These are phyloP conservation scores for Carex cristatella DNA, from an alignment of 176 grass and related monocot genomes.

Conservation along the genomic window DNA sequence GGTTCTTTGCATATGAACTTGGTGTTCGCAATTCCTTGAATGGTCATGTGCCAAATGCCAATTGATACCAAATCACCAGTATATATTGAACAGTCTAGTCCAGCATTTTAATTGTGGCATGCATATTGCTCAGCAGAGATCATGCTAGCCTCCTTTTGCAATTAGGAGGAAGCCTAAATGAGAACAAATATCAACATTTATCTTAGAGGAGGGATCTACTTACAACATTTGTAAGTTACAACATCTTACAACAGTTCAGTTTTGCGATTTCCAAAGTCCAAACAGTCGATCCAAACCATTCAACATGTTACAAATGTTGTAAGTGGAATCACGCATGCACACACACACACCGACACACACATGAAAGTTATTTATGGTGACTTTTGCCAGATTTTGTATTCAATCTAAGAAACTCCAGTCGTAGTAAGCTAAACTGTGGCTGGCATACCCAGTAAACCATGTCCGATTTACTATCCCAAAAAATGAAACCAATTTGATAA, in stretches of 20 bases:
- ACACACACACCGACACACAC: not conserved
- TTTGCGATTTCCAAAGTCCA: no score
- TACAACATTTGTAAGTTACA: no score
- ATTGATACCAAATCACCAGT: not conserved
- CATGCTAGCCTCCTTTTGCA: not conserved
- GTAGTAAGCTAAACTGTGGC: no score
- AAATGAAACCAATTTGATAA: slow-evolving; percentile 1
- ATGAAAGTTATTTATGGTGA: not conserved
- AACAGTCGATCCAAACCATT: no score
- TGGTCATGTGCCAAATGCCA: not conserved
- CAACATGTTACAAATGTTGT: no score
- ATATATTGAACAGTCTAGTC: not conserved
- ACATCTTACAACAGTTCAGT: no score
- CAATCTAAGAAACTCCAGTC: no score
- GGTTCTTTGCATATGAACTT: not conserved
- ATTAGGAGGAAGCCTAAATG: not conserved
- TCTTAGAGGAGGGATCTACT: not conserved
- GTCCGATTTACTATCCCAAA: not conserved
- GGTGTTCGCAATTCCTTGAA: not conserved
- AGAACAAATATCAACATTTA: slow-evolving; percentile 3
- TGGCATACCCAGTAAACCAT: not conserved
- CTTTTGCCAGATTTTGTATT: no score
- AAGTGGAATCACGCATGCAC: not conserved
- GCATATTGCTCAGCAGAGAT: not conserved
- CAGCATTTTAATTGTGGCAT: not conserved